Percentiles rank a stretch among this genome's conserved stretches.
phyloP scores from a whole-genome alignment of 441 rosid genomes.

The Eutrema salsugineum region DNA sequence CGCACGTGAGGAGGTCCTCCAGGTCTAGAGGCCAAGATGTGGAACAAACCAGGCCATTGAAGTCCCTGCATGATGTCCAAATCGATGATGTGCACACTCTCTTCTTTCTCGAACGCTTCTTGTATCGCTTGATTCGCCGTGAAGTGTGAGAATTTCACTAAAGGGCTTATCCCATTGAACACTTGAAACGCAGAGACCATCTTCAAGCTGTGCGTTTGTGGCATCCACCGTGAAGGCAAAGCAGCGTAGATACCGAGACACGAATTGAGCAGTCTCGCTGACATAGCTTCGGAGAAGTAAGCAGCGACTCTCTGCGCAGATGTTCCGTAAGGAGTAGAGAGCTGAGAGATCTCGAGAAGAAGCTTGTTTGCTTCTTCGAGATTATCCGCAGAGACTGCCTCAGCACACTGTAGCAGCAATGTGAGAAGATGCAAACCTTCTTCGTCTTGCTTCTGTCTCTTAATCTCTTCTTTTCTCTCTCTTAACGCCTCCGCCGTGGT shows the following conservation, averaged over 20 bases:
- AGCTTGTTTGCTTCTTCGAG: slow-evolving; percentile 87
- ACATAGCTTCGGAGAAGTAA: slow-evolving; percentile 96
- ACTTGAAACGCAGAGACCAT: slow-evolving; percentile 96
- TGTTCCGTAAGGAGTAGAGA: slow-evolving; percentile 91
- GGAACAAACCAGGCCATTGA: slow-evolving; percentile 98
- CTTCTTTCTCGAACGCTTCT: slow-evolving; percentile 95
- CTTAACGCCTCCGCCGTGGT: slow-evolving; percentile 32
- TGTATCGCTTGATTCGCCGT: slow-evolving; percentile 97
- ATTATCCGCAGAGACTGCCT: slow-evolving; percentile 84
- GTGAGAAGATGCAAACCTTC: slow-evolving; percentile 90
- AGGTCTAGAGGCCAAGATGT: slow-evolving; percentile 82
- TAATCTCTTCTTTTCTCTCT: slow-evolving; percentile 70
- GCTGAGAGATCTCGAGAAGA: slow-evolving; percentile 84
- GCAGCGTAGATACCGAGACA: slow-evolving; percentile 82
- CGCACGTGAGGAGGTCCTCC: slow-evolving; percentile 93
- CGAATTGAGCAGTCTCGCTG: slow-evolving; percentile 81
- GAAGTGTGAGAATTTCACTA: slow-evolving; percentile 96
- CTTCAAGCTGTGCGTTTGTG: slow-evolving; percentile 59
- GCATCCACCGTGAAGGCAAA: slow-evolving; percentile 56
- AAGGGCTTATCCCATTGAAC: slow-evolving; percentile 91
- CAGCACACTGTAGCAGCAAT: slow-evolving; percentile 92
- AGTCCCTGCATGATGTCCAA: slow-evolving; percentile 97
- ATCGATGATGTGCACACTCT: slow-evolving; percentile 89
- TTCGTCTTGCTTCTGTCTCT: slow-evolving; percentile 81
- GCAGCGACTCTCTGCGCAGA: slow-evolving; percentile 98